Percentiles rank a stretch among this genome's conserved stretches.
Evolutionary conservation across 176 grass and related monocot species (phyloP).

Genomic region (Musa troglodytarum): DNA sequence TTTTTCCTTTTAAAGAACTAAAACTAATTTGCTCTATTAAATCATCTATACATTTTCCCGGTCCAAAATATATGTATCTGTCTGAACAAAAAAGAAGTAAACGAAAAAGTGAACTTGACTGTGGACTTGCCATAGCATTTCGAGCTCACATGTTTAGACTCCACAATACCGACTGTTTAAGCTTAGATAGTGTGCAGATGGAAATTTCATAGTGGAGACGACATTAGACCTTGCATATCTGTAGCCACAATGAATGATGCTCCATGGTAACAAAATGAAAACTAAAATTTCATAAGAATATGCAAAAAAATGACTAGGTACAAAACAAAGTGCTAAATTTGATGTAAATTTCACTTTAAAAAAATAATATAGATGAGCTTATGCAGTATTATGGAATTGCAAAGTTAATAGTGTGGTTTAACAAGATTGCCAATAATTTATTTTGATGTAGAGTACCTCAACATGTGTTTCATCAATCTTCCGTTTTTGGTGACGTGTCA

Average conservation of each 20-base stretch:
- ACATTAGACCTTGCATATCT: neutral
- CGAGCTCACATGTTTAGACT: too few species aligned
- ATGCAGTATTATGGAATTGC: neutral
- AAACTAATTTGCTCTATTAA: too few species aligned
- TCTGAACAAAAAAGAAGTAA: too few species aligned
- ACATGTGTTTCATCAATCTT: conserved; percentile 99
- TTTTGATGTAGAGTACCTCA: conserved; percentile 51
- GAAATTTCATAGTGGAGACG: neutral
- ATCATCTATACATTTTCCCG: too few species aligned
- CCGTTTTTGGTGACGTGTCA: conserved; percentile 90
- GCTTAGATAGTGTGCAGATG: neutral
- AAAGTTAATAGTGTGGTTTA: neutral
- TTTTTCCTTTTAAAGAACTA: too few species aligned
- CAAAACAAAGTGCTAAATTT: too few species aligned
- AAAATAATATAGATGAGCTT: neutral
- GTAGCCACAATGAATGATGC: neutral
- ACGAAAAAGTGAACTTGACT: too few species aligned
- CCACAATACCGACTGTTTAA: too few species aligned
- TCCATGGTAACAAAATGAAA: neutral
- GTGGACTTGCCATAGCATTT: too few species aligned
- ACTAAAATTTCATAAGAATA: neutral
- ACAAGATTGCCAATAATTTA: neutral
- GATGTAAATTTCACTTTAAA: neutral
- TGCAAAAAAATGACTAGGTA: neutral
- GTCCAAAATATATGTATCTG: too few species aligned